Base-by-base conservation (phyloP, 1,139 yeast genomes). In the Scheffersomyces titani region DNA sequence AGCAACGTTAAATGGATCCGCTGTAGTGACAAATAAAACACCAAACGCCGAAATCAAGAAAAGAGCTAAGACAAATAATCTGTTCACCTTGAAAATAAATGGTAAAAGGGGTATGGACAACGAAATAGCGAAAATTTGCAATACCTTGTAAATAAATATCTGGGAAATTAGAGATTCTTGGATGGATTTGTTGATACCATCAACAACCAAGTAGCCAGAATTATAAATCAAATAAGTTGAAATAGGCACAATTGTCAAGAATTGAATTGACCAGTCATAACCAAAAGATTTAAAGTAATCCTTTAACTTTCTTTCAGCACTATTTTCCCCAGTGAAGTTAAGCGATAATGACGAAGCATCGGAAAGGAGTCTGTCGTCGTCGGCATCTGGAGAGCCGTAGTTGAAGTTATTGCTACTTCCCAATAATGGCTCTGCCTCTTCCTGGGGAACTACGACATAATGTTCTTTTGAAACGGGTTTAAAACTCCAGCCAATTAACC, bases 191-290 rank as follows among this genome's bases (percentile, higher is more conserved):
- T 83, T 82, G 44, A 89, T 59, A 0, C 91, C 94, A 58, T 86
- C 87, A 50, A 90, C 68, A 1, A 85, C 66, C 57, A 89, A 75
- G 59, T 76, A 79, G 1, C 88, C 84, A 50, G 81, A 76, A 52
- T 81, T 74, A 62, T 81, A 84, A 19, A 86, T 65, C 36, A 88
- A 61, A 51, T 83, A 79, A 1, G 86, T 75, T 0, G 87, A 77
- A n/a, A 89, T 53, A 5, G 97, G 97, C 6, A 88, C 90, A 44
- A 88, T 70, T 3, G 88, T 61, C 44, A 89, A 63, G 64, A 84
- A 90, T 70, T 92, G 97, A 24, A 90, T 63, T 7, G 88, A 80
- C 97, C 97, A 92, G 65, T 90, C 96, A 68, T 89, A 91, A 51
- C 88, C 80, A 59, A 80, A 78, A 6, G 84, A 79, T 54, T 81